These are phyloP conservation scores for Delonix regia DNA, from an alignment of 306 rosid genomes.

Conservation along the genomic window DNA sequence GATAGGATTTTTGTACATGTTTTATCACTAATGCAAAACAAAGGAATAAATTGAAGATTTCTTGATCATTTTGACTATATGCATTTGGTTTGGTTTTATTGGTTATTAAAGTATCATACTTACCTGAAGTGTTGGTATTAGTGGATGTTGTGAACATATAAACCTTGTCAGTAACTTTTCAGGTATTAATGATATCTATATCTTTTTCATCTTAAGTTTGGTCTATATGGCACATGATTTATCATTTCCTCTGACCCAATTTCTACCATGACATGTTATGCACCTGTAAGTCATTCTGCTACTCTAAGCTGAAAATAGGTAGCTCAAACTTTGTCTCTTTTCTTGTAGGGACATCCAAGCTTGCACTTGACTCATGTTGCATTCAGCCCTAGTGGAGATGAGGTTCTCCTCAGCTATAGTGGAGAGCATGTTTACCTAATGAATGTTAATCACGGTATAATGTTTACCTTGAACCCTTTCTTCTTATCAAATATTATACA, in stretches of 20 bases:
- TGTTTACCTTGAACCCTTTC: conserved; percentile 12
- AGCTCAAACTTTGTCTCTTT: conserved; percentile 25
- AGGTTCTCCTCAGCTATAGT: conserved; percentile 97
- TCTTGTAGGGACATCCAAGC: conserved; percentile 73
- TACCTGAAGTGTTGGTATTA: background rate
- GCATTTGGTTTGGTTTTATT: background rate
- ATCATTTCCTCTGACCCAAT: conserved; percentile 7
- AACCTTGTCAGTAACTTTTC: background rate
- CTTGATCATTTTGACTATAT: background rate
- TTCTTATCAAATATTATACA: conserved; percentile 26
- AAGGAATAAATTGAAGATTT: background rate
- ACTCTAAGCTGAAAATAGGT: conserved; percentile 7
- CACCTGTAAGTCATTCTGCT: conserved; percentile 10
- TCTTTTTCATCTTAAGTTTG: background rate
- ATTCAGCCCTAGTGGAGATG: conserved; percentile 91
- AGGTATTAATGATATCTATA: background rate
- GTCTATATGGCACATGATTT: background rate
- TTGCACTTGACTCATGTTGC: conserved; percentile 93
- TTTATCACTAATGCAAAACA: background rate
- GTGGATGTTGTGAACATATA: background rate
- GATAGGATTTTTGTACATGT: background rate
- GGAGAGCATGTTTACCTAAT: conserved; percentile 96
- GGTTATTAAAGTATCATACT: conserved; percentile 1
- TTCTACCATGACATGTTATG: conserved; percentile 8
- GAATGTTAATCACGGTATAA: conserved; percentile 80